Conservation (phyloP, 129 eudicot species). For the Helianthus annuus region HanXRQr2.0-SUNRISE NC_035436.2:34967891-34968390, state of each 20-base stretch:
- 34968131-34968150: background rate
- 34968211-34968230: conserved; percentile 4
- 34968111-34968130: background rate
- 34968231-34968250: conserved; percentile 14
- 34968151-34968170: background rate
- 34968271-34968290: conserved; percentile 1
- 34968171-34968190: conserved; percentile 22
- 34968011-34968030: background rate
- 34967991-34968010: background rate
- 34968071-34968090: background rate
- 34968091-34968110: background rate
- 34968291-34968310: conserved; percentile 17
- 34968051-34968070: background rate
- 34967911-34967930: no score
- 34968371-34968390: background rate
- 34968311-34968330: conserved; percentile 14
- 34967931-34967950: no score
- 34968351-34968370: background rate
- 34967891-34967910: background rate
- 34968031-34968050: background rate
- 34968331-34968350: conserved; percentile 2
- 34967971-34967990: background rate
- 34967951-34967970: background rate
- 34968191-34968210: conserved; percentile 18
- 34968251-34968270: background rate